Evolutionary conservation across 176 grass and related monocot species (phyloP).

Genomic region (Thinopyrum elongatum): DNA sequence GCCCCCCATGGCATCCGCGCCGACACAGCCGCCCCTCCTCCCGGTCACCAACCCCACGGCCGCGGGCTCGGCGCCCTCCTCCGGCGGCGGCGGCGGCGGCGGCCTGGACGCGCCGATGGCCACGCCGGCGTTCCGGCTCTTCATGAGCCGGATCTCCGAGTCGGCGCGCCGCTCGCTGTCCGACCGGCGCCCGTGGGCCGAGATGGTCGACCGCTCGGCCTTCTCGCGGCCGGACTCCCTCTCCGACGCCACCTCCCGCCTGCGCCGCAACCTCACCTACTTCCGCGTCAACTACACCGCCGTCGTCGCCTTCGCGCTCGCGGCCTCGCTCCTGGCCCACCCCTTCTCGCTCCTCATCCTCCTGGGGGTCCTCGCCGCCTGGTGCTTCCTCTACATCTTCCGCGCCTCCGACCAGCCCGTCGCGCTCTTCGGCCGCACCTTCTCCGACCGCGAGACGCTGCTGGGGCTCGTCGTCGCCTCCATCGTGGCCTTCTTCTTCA

Average conservation of each 20-base stretch:
- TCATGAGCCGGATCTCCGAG: slow-evolving; percentile 79
- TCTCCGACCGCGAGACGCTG: slow-evolving; percentile 94
- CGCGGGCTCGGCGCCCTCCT: slow-evolving; percentile 5
- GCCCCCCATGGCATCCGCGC: slow-evolving; percentile 57
- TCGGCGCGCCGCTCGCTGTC: slow-evolving; percentile 74
- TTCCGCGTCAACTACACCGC: slow-evolving; percentile 98
- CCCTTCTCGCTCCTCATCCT: slow-evolving; percentile 90
- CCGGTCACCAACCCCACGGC: slow-evolving; percentile 63
- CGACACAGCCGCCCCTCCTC: slow-evolving; percentile 56
- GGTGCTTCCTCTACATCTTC: slow-evolving; percentile 97
- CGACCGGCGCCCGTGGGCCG: slow-evolving; percentile 80
- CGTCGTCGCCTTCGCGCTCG: slow-evolving; percentile 66
- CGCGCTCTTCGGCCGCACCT: slow-evolving; percentile 83
- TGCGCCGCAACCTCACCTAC: slow-evolving; percentile 94
- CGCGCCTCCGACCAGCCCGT: slow-evolving; percentile 80
- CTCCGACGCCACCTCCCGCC: slow-evolving; percentile 85
- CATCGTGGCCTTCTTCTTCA: slow-evolving; percentile 73
- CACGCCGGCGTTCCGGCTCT: slow-evolving; percentile 73
- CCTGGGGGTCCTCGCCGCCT: slow-evolving; percentile 66
- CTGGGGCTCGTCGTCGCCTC: slow-evolving; percentile 61
- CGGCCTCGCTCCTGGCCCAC: slow-evolving; percentile 69
- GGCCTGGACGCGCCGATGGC: slow-evolving; percentile 38
- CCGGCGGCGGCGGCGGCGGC: not conserved
- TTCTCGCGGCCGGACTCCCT: slow-evolving; percentile 86
- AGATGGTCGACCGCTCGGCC: slow-evolving; percentile 85